A percentile compares a stretch with the other conserved stretches of the same genome.
These are phyloP conservation scores for Pyrenophora seminiperda DNA, from an alignment of 2,329 filamentous ascomycete species.

Conservation along the genomic window DNA sequence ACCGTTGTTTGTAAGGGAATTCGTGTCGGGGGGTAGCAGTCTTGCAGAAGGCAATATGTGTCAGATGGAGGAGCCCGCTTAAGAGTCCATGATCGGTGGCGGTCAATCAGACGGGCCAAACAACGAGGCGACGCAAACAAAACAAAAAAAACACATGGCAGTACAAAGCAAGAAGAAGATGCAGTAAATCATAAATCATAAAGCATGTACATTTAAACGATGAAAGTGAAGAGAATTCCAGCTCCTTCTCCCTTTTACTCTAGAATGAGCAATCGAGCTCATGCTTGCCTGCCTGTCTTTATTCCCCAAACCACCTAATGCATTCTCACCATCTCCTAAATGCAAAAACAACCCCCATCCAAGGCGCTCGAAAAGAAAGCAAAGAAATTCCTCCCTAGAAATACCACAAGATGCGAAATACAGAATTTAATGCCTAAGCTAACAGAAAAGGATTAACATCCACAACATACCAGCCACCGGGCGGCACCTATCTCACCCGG, in stretches of 20 bases:
- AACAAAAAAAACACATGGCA: not conserved
- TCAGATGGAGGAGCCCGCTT: too few species aligned
- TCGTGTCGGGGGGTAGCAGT: too few species aligned
- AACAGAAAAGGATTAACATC: not conserved
- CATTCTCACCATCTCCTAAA: not conserved
- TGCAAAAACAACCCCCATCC: not conserved
- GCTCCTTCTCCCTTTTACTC: not conserved
- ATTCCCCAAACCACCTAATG: not conserved
- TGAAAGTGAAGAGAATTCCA: not conserved
- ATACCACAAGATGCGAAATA: too few species aligned
- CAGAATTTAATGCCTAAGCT: not conserved
- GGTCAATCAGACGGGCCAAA: too few species aligned
- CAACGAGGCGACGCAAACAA: not conserved
- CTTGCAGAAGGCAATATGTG: too few species aligned
- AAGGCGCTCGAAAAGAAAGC: too few species aligned
- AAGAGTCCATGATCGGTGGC: not conserved
- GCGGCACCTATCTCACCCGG: not conserved
- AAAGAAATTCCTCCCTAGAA: too few species aligned
- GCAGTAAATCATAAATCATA: not conserved
- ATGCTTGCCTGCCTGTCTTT: not conserved
- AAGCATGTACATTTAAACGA: slow-evolving; percentile 20
- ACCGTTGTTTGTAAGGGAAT: too few species aligned
- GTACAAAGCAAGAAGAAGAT: not conserved
- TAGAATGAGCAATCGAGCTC: not conserved
- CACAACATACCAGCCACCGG: not conserved